Conservation (phyloP, 208 protist species). For the Leishmania lainsoni region DNA sequence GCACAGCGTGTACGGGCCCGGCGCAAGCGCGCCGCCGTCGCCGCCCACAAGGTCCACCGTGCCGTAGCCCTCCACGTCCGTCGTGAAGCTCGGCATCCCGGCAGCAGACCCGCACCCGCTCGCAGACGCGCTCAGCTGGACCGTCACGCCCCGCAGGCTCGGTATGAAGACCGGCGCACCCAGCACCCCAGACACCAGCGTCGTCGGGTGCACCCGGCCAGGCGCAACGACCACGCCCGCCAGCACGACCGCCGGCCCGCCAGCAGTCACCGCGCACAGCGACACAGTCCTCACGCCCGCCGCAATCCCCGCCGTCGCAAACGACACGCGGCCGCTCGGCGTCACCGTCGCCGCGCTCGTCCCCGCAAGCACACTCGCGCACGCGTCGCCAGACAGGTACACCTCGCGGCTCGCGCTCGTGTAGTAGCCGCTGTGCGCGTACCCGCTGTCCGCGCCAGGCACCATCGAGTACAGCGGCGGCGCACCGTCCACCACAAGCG, state of each 20-base stretch:
- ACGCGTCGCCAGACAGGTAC: conserved; percentile 50
- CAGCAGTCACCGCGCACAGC: conserved; percentile 52
- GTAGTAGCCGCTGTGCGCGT: conserved; percentile 43
- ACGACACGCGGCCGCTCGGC: conserved; percentile 22
- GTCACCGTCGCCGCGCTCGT: conserved; percentile 22
- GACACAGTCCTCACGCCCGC: conserved; percentile 24
- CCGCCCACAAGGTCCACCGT: conserved; percentile 35
- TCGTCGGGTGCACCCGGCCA: conserved; percentile 47
- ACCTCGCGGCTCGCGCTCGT: conserved; percentile 38
- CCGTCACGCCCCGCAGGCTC: conserved; percentile 33
- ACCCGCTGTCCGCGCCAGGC: conserved; percentile 38
- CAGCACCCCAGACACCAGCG: conserved; percentile 44
- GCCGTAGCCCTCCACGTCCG: conserved; percentile 50
- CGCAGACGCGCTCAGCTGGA: conserved; percentile 40
- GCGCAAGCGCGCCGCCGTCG: conserved; percentile 22
- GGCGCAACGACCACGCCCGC: conserved; percentile 35
- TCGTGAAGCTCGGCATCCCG: conserved; percentile 48
- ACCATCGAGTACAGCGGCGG: conserved; percentile 63
- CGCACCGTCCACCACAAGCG: conserved; percentile 32
- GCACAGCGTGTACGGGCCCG: conserved; percentile 68
- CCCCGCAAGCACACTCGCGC: conserved; percentile 31
- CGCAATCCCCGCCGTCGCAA: conserved; percentile 31
- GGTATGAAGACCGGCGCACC: conserved; percentile 53
- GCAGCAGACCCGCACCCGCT: conserved; percentile 26
- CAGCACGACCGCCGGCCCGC: conserved; percentile 21